Percentiles rank a stretch among this genome's conserved stretches.
These are phyloP conservation scores for Phytophthora sp. DNA, from an alignment of 352 stramenopile species.

Conservation along the genomic window DNA sequence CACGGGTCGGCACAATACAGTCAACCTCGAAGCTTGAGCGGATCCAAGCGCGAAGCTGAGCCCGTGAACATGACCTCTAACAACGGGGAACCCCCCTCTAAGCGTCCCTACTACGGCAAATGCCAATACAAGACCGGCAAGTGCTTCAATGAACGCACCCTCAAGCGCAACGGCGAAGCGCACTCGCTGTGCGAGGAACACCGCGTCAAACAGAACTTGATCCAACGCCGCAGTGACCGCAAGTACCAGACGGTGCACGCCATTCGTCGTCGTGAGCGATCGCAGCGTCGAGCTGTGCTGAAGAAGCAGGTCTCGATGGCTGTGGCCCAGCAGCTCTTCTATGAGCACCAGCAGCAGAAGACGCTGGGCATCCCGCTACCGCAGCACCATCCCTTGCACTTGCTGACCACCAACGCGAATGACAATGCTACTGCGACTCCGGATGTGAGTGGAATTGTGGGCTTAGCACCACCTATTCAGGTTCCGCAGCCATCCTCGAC, in stretches of 20 bases:
- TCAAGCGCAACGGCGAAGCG: slow-evolving; percentile 84
- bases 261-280: slow-evolving; percentile 78
- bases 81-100: slow-evolving; percentile 11
- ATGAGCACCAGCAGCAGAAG: slow-evolving; percentile 83
- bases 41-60: slow-evolving; percentile 30
- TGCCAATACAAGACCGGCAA: slow-evolving; percentile 91
- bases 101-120: slow-evolving; percentile 71
- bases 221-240: slow-evolving; percentile 82
- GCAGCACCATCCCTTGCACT: slow-evolving; percentile 45
- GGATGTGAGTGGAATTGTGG: slow-evolving; percentile 1
- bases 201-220: slow-evolving; percentile 86
- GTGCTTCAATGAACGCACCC: slow-evolving; percentile 86
- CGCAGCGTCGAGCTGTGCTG: slow-evolving; percentile 73
- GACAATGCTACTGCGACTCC: background rate
- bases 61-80: background rate
- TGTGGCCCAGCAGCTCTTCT: slow-evolving; percentile 81
- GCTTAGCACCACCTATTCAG: slow-evolving; percentile 53
- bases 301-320: slow-evolving; percentile 87
- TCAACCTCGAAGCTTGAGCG: slow-evolving; percentile 11
- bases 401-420: slow-evolving; percentile 20
- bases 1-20: too few relatives aligned
- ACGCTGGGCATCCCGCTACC: slow-evolving; percentile 46
- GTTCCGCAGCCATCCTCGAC: slow-evolving; percentile 34
- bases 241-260: slow-evolving; percentile 89
- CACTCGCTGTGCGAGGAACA: slow-evolving; percentile 88